A percentile compares a stretch with the other conserved stretches of the same genome.
Conservation (phyloP, 1,139 yeast genomes). For the Diutina neorugosa region DNA sequence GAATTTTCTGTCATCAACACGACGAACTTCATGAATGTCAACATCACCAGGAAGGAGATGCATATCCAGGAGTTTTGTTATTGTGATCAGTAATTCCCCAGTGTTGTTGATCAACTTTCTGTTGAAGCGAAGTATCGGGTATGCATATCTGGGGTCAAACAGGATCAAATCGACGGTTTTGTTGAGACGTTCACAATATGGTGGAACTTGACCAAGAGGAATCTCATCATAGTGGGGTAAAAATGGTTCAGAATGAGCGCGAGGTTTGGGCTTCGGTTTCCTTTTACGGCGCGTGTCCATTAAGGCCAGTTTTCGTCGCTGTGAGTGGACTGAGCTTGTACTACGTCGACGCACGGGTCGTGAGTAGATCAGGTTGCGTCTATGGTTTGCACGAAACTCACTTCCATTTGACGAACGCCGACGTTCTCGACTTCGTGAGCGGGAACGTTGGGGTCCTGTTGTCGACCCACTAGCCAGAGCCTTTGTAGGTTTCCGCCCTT, state of each 20-base stretch:
- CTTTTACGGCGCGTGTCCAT: background rate
- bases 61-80: conserved; percentile 17
- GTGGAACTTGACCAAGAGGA: conserved; percentile 19
- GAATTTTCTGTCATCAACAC: conserved; percentile 26
- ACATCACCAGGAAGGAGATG: conserved; percentile 22
- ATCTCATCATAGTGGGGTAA: conserved; percentile 4
- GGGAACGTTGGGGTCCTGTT: background rate
- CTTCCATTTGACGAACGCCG: background rate
- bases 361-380: background rate
- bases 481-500: background rate
- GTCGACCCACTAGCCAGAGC: background rate
- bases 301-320: background rate
- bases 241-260: background rate
- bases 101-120: conserved; percentile 18
- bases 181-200: conserved; percentile 26
- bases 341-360: background rate
- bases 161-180: conserved; percentile 25
- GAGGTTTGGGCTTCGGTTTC: background rate
- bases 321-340: background rate
- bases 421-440: background rate
- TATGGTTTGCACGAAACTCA: background rate
- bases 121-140: conserved; percentile 27
- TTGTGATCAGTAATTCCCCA: conserved; percentile 14
- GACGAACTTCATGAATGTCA: conserved; percentile 26
- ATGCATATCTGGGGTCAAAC: conserved; percentile 26